Conservation (phyloP, 495 filamentous ascomycete genomes). For the Cercophora sp. region DNA sequence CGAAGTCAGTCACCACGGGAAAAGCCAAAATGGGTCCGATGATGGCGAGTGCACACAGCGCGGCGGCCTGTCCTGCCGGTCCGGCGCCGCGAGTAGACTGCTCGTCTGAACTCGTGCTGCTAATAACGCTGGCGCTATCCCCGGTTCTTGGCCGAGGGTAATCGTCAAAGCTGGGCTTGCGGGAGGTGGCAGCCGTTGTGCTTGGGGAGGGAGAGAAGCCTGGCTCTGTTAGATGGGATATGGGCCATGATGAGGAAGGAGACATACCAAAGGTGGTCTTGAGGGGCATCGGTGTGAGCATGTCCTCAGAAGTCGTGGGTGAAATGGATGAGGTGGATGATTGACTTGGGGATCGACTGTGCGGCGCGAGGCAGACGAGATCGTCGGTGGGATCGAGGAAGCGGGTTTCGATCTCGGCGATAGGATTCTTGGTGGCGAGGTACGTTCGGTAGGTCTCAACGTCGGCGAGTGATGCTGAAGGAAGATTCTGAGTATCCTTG, state of each 20-base stretch:
- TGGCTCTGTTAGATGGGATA: not conserved
- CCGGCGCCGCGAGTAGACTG: too few species aligned
- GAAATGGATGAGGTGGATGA: constrained; percentile 1
- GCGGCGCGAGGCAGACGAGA: constrained; percentile 52
- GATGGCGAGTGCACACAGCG: constrained; percentile 4
- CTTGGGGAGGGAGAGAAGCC: not conserved
- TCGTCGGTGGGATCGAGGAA: constrained; percentile 66
- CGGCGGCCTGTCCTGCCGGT: not conserved
- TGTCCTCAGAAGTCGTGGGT: constrained; percentile 12
- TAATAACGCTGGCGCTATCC: not conserved
- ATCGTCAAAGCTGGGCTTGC: not conserved
- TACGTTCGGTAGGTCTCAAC: constrained; percentile 63
- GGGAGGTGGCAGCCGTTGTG: not conserved
- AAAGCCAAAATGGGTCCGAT: constrained; percentile 6
- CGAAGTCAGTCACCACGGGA: constrained; percentile 12
- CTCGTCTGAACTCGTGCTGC: too few species aligned
- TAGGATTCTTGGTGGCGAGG: constrained; percentile 57
- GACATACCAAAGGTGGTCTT: constrained; percentile 12
- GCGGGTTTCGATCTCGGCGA: constrained; percentile 60
- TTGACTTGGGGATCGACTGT: not conserved
- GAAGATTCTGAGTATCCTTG: constrained; percentile 53
- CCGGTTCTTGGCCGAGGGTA: not conserved
- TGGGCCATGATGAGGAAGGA: not conserved
- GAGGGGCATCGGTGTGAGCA: constrained; percentile 21
- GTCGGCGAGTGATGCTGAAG: constrained; percentile 52